A percentile compares a stretch with the other conserved stretches of the same genome.
phyloP scores from a whole-genome alignment of 495 filamentous ascomycete species.

The Talaromyces nanjingensis region DNA sequence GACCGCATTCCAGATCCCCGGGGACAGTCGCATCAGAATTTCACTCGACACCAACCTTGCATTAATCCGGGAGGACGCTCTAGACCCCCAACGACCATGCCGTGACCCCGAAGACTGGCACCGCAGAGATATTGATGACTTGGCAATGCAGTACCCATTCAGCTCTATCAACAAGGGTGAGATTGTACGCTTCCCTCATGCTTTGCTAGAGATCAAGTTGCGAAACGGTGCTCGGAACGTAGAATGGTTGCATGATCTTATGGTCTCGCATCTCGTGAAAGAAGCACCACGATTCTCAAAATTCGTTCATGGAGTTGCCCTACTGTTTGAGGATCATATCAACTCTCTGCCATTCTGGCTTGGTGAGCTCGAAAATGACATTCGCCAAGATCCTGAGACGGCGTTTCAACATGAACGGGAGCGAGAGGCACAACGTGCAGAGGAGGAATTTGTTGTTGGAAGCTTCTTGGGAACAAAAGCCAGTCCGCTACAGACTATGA shows the following conservation, averaged over 20 bases:
- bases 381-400: slow-evolving; percentile 80
- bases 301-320: slow-evolving; percentile 88
- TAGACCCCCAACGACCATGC: slow-evolving; percentile 79
- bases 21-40: slow-evolving; percentile 83
- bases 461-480: slow-evolving; percentile 58
- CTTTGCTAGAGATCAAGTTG: slow-evolving; percentile 87
- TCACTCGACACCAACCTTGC: slow-evolving; percentile 89
- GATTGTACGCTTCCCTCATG: slow-evolving; percentile 85
- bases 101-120: slow-evolving; percentile 87
- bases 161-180: slow-evolving; percentile 78
- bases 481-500: slow-evolving; percentile 32
- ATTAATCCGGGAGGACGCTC: slow-evolving; percentile 83
- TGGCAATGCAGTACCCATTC: slow-evolving; percentile 81
- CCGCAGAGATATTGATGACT: slow-evolving; percentile 77
- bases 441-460: slow-evolving; percentile 84
- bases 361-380: slow-evolving; percentile 80
- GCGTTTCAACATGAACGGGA: slow-evolving; percentile 92
- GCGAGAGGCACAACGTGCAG: slow-evolving; percentile 64
- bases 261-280: slow-evolving; percentile 86
- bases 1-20: slow-evolving; percentile 93
- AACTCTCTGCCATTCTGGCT: slow-evolving; percentile 97
- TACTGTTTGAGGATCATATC: slow-evolving; percentile 90
- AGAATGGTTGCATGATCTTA: slow-evolving; percentile 86
- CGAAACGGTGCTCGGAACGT: slow-evolving; percentile 66
- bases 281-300: slow-evolving; percentile 88